Conservation (phyloP, 2,329 filamentous ascomycete genomes). For the Aphanoascus verrucosus region DNA sequence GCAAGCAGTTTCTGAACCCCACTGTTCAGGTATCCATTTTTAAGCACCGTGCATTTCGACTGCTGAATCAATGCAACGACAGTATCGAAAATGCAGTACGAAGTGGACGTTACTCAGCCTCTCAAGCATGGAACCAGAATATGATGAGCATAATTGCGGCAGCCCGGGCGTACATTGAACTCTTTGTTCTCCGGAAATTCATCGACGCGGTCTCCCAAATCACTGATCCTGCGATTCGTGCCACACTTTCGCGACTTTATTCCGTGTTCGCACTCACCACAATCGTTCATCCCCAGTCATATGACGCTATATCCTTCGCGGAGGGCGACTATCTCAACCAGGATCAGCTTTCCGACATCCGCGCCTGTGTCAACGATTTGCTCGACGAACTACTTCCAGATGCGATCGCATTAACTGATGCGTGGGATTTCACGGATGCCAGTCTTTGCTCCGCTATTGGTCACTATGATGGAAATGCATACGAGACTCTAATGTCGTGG, state of each 20-base stretch:
- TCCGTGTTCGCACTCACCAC: constrained; percentile 18
- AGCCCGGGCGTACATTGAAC: constrained; percentile 22
- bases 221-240: constrained; percentile 8
- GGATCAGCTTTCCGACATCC: constrained; percentile 16
- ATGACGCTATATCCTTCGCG: constrained; percentile 22
- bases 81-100: constrained; percentile 10
- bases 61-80: constrained; percentile 12
- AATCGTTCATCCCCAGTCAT: constrained; percentile 19
- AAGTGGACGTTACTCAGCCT: constrained; percentile 6
- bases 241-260: constrained; percentile 14
- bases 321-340: constrained; percentile 18
- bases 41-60: constrained; percentile 19
- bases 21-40: constrained; percentile 20
- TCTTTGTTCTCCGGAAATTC: constrained; percentile 20
- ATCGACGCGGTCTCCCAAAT: constrained; percentile 11
- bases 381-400: constrained; percentile 19
- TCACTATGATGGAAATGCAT: constrained; percentile 18
- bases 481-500: constrained; percentile 21
- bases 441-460: constrained; percentile 19
- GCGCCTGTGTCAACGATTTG: constrained; percentile 13
- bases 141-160: constrained; percentile 22
- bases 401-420: constrained; percentile 20
- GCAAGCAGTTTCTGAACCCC: constrained; percentile 17
- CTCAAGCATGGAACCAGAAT: constrained; percentile 22
- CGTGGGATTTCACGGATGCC: constrained; percentile 21